Percentiles rank a stretch among this genome's conserved stretches.
These are phyloP conservation scores for Coemansia sp. DNA, from an alignment of 192 early-diverging fungal genomes.

Conservation along the genomic window DNA sequence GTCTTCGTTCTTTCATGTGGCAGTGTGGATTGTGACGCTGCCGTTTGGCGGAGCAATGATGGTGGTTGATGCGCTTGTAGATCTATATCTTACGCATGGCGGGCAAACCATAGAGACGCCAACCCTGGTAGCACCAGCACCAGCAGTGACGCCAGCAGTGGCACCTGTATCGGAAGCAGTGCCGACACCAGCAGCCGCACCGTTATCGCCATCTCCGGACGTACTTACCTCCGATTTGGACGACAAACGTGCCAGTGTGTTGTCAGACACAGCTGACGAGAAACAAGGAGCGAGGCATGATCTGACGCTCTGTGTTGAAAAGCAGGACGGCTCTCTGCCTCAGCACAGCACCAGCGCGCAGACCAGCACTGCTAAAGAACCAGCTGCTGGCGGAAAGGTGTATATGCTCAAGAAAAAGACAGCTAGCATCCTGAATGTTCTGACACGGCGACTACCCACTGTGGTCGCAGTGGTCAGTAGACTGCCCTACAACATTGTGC, in stretches of 20 bases:
- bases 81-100: constrained; percentile 37
- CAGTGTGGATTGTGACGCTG: constrained; percentile 69
- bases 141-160: not conserved
- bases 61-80: constrained; percentile 59
- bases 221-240: not conserved
- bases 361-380: not conserved
- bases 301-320: not conserved
- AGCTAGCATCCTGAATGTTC: not conserved
- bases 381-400: not conserved
- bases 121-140: not conserved
- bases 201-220: not conserved
- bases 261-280: not conserved
- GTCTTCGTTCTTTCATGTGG: constrained; percentile 66
- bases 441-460: constrained; percentile 52
- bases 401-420: not conserved
- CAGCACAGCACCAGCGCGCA: not conserved
- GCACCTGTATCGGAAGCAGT: not conserved
- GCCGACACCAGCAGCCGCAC: not conserved
- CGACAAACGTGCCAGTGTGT: not conserved
- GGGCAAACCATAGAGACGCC: not conserved
- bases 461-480: constrained; percentile 55
- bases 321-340: not conserved
- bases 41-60: constrained; percentile 72
- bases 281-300: not conserved
- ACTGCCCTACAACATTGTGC: constrained; percentile 75